Evolutionary conservation across 208 protist species (phyloP).

Genomic region (Trypanosoma congolense): DNA sequence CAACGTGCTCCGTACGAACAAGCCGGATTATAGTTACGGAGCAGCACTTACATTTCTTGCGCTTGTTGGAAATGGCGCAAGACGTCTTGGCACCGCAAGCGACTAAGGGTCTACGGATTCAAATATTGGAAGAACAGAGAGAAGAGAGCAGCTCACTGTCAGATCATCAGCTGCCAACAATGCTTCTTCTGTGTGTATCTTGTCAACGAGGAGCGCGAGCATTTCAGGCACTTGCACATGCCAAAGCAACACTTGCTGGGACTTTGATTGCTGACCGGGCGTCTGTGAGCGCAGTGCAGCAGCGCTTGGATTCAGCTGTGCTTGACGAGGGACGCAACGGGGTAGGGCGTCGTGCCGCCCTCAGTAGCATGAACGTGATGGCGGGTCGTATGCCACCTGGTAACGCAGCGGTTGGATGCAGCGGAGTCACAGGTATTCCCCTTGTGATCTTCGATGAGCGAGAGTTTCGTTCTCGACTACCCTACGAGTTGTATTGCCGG

Average conservation of each 20-base stretch:
- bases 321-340: not conserved
- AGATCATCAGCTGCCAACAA: not conserved
- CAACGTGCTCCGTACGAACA: conserved; percentile 13
- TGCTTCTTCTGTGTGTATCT: conserved; percentile 3
- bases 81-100: conserved; percentile 33
- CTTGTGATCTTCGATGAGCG: conserved; percentile 83
- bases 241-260: conserved; percentile 67
- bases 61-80: conserved; percentile 68
- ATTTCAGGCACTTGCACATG: conserved; percentile 64
- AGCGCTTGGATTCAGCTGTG: conserved; percentile 42
- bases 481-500: conserved; percentile 61
- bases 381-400: not conserved
- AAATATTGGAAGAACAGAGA: conserved; percentile 59
- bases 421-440: not conserved
- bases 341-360: not conserved
- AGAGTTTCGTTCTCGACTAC: conserved; percentile 75
- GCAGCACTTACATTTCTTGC: conserved; percentile 42
- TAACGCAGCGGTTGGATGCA: not conserved
- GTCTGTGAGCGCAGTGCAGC: conserved; percentile 46
- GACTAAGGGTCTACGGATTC: conserved; percentile 38
- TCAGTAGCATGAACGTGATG: not conserved
- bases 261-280: conserved; percentile 54
- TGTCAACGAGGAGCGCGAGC: conserved; percentile 46
- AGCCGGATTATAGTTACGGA: conserved; percentile 41
- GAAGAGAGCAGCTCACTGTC: conserved; percentile 17